These are phyloP conservation scores for Kuraishia molischiana DNA, from an alignment of 805 yeast species.

Conservation along the genomic window DNA sequence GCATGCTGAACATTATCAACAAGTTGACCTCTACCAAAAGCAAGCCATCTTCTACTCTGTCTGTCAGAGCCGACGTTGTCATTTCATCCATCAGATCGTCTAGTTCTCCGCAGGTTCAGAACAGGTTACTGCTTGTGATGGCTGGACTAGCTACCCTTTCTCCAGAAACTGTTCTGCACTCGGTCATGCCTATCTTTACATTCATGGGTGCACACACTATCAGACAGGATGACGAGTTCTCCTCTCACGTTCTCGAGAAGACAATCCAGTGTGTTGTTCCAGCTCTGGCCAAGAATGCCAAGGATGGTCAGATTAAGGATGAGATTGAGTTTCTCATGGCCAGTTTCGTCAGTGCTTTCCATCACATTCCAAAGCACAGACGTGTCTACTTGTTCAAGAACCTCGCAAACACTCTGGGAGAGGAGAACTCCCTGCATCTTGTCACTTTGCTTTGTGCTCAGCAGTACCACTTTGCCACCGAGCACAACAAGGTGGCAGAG, in stretches of 20 bases:
- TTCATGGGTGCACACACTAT: slow-evolving; percentile 98
- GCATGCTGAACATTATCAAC: slow-evolving; percentile 65
- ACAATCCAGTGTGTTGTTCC: slow-evolving; percentile 88
- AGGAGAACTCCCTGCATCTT: slow-evolving; percentile 55
- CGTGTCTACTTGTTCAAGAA: slow-evolving; percentile 78
- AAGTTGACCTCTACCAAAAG: slow-evolving; percentile 32
- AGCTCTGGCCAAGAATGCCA: slow-evolving; percentile 53
- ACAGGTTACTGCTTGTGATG: slow-evolving; percentile 72
- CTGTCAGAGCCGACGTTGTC: slow-evolving; percentile 80
- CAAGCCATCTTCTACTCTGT: slow-evolving; percentile 31
- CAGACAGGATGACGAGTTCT: slow-evolving; percentile 93
- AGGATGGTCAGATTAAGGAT: slow-evolving; percentile 29
- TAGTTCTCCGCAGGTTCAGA: slow-evolving; percentile 90
- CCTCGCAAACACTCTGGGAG: slow-evolving; percentile 66
- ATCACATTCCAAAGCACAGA: slow-evolving; percentile 94
- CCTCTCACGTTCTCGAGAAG: slow-evolving; percentile 85
- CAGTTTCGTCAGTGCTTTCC: slow-evolving; percentile 89
- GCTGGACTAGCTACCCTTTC: slow-evolving; percentile 81
- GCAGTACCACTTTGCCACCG: slow-evolving; percentile 50
- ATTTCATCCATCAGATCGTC: slow-evolving; percentile 88
- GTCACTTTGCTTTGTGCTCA: slow-evolving; percentile 73
- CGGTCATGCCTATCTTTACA: slow-evolving; percentile 99
- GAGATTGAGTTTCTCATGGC: slow-evolving; percentile 80
- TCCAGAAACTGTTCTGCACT: slow-evolving; percentile 86
- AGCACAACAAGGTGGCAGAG: slow-evolving; percentile 54